A percentile compares a stretch with the other conserved stretches of the same genome.
Conservation (phyloP, 345 rosid genomes). For the Hibiscus tridactylites region DNA sequence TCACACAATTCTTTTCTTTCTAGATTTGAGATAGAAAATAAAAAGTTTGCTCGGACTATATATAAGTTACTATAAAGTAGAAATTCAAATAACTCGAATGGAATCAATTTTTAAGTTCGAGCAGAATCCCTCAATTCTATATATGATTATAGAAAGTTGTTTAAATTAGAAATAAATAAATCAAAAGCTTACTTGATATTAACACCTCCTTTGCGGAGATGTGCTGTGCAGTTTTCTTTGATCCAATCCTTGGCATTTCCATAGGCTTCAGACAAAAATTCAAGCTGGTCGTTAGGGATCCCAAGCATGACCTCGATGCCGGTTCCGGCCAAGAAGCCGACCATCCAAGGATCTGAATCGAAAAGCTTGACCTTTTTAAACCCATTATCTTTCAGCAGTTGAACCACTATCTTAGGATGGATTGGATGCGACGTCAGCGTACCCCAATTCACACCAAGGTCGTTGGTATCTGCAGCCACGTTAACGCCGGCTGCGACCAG, state of each 20-base stretch:
- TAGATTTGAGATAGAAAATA: too few species aligned
- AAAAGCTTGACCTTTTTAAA: slow-evolving; percentile 66
- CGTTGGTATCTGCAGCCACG: slow-evolving; percentile 19
- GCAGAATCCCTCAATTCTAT: too few species aligned
- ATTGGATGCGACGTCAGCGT: slow-evolving; percentile 53
- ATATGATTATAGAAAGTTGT: too few species aligned
- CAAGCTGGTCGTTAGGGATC: slow-evolving; percentile 60
- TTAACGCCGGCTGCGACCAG: slow-evolving; percentile 17
- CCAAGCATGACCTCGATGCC: slow-evolving; percentile 74
- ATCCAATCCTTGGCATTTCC: slow-evolving; percentile 64
- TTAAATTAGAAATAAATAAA: too few species aligned
- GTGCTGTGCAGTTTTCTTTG: slow-evolving; percentile 46
- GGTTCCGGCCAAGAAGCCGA: slow-evolving; percentile 42
- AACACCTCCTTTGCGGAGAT: slow-evolving; percentile 42
- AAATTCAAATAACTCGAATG: too few species aligned
- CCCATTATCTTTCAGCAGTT: slow-evolving; percentile 67
- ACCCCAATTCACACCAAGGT: slow-evolving; percentile 82
- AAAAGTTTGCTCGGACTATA: too few species aligned
- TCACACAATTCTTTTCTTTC: neutral
- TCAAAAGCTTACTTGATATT: slow-evolving; percentile 42
- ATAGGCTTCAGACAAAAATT: slow-evolving; percentile 20
- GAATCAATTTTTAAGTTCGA: too few species aligned
- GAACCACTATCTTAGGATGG: slow-evolving; percentile 43
- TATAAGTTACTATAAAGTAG: too few species aligned
- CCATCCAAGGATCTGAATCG: slow-evolving; percentile 53